Conservation (phyloP, 306 rosid species). For the Adenanthera pavonina region DNA sequence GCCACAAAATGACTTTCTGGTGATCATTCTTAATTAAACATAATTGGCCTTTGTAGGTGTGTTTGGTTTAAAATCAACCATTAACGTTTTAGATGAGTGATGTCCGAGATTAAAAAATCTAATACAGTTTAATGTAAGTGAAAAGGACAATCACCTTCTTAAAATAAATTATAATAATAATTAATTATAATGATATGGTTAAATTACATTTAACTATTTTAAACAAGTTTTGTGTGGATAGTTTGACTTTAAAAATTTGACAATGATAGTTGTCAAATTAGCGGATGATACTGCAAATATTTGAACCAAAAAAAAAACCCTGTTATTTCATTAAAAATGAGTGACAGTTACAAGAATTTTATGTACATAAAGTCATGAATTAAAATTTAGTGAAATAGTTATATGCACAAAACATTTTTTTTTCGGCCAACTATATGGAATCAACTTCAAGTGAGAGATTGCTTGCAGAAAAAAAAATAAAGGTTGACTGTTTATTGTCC, state of each 20-base stretch:
- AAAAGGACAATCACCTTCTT: constrained; percentile 5
- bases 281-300: no score
- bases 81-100: not conserved
- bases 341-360: no score
- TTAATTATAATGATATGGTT: not conserved
- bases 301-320: no score
- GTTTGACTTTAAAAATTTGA: not conserved
- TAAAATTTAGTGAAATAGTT: no score
- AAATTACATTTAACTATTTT: not conserved
- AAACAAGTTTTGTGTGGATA: not conserved
- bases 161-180: not conserved
- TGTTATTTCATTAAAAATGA: not conserved
- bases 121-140: not conserved
- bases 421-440: no score
- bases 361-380: no score
- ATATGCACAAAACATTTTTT: no score
- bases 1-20: not conserved
- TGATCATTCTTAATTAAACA: not conserved
- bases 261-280: no score
- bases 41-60: not conserved
- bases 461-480: no score
- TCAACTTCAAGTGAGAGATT: no score
- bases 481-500: no score
- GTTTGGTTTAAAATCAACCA: not conserved
- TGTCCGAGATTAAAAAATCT: constrained; percentile 21